Evolutionary conservation across 495 filamentous ascomycete species (phyloP).

Genomic region (Halenospora varia): DNA sequence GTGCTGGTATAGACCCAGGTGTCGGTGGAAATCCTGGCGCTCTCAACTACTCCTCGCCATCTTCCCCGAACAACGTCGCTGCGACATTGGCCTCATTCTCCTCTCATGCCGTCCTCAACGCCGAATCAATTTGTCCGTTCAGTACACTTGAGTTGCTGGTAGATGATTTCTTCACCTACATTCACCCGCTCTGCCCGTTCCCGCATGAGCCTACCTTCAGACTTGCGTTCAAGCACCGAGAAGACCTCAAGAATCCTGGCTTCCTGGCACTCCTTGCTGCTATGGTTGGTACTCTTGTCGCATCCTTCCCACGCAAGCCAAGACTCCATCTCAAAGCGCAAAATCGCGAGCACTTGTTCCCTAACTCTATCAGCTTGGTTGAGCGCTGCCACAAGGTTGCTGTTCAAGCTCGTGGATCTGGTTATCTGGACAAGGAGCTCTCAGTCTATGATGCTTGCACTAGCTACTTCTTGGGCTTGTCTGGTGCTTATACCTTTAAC

Average conservation of each 20-base stretch:
- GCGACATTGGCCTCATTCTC: constrained; percentile 40
- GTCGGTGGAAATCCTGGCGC: constrained; percentile 10
- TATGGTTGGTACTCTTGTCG: constrained; percentile 73
- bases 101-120: constrained; percentile 33
- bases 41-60: constrained; percentile 30
- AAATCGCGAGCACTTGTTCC: constrained; percentile 49
- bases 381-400: constrained; percentile 71
- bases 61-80: constrained; percentile 46
- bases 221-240: constrained; percentile 60
- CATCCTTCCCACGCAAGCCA: constrained; percentile 78
- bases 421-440: constrained; percentile 61
- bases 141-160: constrained; percentile 63
- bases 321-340: constrained; percentile 64
- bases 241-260: constrained; percentile 61
- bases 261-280: constrained; percentile 77
- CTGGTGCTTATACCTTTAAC: constrained; percentile 65
- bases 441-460: constrained; percentile 77
- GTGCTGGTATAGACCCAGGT: neutral
- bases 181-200: constrained; percentile 80
- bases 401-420: constrained; percentile 62
- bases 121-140: constrained; percentile 72
- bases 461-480: constrained; percentile 77
- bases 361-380: constrained; percentile 67
- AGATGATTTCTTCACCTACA: constrained; percentile 87
- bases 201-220: constrained; percentile 86